Conservation (phyloP, 768 basidiomycete genomes). For the Suillus luteus region DNA sequence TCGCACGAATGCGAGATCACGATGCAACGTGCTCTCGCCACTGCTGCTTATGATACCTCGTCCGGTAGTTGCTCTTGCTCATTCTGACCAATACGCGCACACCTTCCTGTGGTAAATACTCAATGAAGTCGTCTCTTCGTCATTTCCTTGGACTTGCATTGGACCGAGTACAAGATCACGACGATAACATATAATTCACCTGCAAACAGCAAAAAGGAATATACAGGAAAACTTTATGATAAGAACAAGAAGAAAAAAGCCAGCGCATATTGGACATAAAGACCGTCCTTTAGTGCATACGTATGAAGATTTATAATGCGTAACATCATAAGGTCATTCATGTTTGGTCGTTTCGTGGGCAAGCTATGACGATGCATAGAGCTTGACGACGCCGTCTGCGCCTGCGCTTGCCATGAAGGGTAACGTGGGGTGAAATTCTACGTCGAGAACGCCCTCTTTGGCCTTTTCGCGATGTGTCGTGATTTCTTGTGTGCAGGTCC, state of each 20-base stretch:
- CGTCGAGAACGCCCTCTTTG: slow-evolving; percentile 86
- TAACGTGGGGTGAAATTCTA: slow-evolving; percentile 80
- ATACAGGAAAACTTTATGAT: slow-evolving; percentile 9
- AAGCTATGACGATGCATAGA: slow-evolving; percentile 82
- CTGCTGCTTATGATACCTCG: too few relatives aligned
- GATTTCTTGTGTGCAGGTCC: slow-evolving; percentile 86
- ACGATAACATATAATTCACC: not conserved
- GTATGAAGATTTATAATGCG: slow-evolving; percentile 23
- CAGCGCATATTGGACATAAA: slow-evolving; percentile 23
- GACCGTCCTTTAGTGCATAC: slow-evolving; percentile 29
- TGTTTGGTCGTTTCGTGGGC: not conserved
- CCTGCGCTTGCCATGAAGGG: slow-evolving; percentile 92
- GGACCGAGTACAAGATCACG: too few relatives aligned
- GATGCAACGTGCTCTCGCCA: too few relatives aligned
- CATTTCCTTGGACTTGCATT: too few relatives aligned
- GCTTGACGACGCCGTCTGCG: slow-evolving; percentile 92
- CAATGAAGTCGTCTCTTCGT: too few relatives aligned
- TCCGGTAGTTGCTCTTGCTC: too few relatives aligned
- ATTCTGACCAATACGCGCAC: too few relatives aligned
- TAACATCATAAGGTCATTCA: slow-evolving; percentile 12
- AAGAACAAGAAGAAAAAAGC: slow-evolving; percentile 12
- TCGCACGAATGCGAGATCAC: slow-evolving; percentile 6
- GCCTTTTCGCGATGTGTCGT: slow-evolving; percentile 88
- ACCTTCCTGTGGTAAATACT: too few relatives aligned
- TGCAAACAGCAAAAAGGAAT: slow-evolving; percentile 11